Evolutionary conservation across 352 stramenopile species (phyloP).

Genomic region (Sclerospora graminicola): DNA sequence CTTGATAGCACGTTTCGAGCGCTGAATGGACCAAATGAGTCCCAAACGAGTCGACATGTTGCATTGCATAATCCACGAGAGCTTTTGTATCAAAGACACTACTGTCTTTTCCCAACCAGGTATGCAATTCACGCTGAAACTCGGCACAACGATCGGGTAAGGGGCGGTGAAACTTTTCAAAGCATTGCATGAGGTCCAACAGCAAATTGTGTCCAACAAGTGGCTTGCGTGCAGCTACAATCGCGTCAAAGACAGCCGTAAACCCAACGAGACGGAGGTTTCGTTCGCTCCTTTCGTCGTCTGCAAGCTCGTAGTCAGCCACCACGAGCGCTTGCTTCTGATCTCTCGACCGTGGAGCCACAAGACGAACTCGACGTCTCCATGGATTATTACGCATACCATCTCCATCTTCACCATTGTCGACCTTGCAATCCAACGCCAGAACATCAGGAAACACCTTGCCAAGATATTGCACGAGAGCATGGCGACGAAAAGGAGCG

Average conservation of each 20-base stretch:
- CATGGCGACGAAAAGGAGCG: constrained; percentile 50
- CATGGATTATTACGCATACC: constrained; percentile 38
- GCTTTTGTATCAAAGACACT: constrained; percentile 67
- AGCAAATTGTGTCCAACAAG: constrained; percentile 74
- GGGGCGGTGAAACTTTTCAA: constrained; percentile 61
- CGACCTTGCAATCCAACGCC: constrained; percentile 51
- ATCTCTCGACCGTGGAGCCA: constrained; percentile 15
- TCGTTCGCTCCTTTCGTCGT: constrained; percentile 25
- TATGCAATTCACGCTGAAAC: constrained; percentile 46
- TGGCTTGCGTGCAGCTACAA: constrained; percentile 33
- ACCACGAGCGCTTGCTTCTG: constrained; percentile 25
- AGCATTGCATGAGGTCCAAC: constrained; percentile 75
- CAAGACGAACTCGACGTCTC: constrained; percentile 50
- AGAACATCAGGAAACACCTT: constrained; percentile 30
- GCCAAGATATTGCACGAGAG: constrained; percentile 38
- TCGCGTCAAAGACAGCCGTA: constrained; percentile 46
- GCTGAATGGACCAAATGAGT: constrained; percentile 49
- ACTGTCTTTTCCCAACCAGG: constrained; percentile 34
- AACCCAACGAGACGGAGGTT: constrained; percentile 58
- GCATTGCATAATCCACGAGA: constrained; percentile 52
- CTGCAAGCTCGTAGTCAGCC: constrained; percentile 19
- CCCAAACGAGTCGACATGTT: constrained; percentile 45
- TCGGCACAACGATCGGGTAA: constrained; percentile 40
- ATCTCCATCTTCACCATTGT: constrained; percentile 40
- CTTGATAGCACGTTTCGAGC: constrained; percentile 54